phyloP scores from a whole-genome alignment of 805 yeast genomes.

The Yarrowia phangngaensis region DNA sequence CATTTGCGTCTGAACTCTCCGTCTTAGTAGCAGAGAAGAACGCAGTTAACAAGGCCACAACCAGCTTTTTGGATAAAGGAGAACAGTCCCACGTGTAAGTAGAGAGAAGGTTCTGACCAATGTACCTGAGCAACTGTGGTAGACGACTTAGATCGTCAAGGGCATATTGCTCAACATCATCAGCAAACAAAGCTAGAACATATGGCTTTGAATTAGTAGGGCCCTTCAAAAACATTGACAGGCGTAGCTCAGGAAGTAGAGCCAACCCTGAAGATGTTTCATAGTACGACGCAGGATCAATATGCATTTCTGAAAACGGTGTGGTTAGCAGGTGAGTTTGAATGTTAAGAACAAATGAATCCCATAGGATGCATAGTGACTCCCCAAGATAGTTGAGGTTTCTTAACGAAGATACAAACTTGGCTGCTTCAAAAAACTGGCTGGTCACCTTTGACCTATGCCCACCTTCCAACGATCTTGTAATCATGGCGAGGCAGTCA shows the following conservation, averaged over 20 bases:
- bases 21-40: background rate
- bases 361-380: conserved; percentile 13
- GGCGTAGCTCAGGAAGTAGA: background rate
- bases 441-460: background rate
- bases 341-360: background rate
- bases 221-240: conserved; percentile 1
- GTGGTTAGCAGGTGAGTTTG: background rate
- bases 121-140: background rate
- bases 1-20: background rate
- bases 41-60: background rate
- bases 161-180: background rate
- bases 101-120: background rate
- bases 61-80: conserved; percentile 1
- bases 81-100: conserved; percentile 9
- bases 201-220: background rate
- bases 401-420: background rate
- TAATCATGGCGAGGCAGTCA: conserved; percentile 1
- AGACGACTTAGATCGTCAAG: background rate
- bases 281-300: background rate
- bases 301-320: background rate
- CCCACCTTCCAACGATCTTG: background rate
- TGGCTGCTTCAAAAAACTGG: background rate
- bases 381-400: background rate
- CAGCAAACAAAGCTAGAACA: background rate
- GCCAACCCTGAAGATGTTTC: background rate